Conservation (phyloP, 768 basidiomycete genomes). For the Podaxis pistillaris region DNA sequence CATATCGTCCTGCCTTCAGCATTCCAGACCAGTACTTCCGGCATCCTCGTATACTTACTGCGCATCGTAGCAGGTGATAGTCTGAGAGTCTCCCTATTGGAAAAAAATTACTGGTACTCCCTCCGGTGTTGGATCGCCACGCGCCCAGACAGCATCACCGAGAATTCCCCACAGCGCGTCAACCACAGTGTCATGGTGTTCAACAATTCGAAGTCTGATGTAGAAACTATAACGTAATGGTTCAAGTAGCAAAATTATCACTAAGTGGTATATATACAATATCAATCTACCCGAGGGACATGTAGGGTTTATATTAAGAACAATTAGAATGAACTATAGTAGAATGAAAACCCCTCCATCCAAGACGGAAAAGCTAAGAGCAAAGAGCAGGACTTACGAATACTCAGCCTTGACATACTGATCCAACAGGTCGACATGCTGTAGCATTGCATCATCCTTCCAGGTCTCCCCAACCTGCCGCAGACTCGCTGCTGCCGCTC, state of each 20-base stretch:
- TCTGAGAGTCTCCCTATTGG: not conserved
- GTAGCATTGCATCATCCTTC: constrained; percentile 50
- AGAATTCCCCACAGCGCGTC: not conserved
- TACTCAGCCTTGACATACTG: constrained; percentile 38
- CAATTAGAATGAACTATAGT: not conserved
- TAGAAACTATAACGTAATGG: not conserved
- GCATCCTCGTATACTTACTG: not conserved
- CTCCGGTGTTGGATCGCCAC: not conserved
- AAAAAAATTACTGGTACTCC: not conserved
- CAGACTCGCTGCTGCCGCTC: constrained; percentile 46
- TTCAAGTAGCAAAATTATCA: not conserved
- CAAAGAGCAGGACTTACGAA: not conserved
- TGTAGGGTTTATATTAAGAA: constrained; percentile 1
- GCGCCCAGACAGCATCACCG: not conserved
- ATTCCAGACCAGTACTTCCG: not conserved
- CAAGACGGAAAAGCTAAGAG: not conserved
- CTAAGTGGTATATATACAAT: not conserved
- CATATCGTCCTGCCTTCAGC: not conserved
- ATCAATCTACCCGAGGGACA: not conserved
- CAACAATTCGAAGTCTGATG: not conserved
- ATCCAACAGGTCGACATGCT: constrained; percentile 47
- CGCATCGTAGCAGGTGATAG: not conserved
- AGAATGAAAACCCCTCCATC: not conserved
- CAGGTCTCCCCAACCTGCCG: constrained; percentile 47
- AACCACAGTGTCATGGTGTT: not conserved